Evolutionary conservation across 768 basidiomycete genomes (phyloP), one percentile per base, ranked within the genome.

Genomic region (Leccinum rimulosum): DNA sequence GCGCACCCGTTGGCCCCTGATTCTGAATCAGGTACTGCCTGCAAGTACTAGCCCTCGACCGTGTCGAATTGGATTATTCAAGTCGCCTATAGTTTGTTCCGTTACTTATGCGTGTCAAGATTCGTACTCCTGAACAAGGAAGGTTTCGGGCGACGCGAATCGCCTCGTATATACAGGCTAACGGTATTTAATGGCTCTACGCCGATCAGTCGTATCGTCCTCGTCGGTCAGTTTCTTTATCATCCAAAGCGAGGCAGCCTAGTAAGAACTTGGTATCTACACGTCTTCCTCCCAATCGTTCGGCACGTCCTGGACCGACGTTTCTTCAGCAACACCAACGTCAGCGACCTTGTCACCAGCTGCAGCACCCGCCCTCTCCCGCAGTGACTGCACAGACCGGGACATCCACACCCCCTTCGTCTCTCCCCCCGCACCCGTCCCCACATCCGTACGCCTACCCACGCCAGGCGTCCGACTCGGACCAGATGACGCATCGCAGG

Each of bases 271-370:
- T 31, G 30, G 45, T 25, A 10, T 49, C 50, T 70, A 82, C 5
- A 59, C 64, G 58, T 82, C 84, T 50, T 85, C 81, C 60, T 85
- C 84, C 84, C 84, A 86, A 61, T 80, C 69, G 36, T 81, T 79
- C 1, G 83, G 84, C 6, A 85, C 76, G 47, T 66, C 65, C 35
- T 61, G 12, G 11, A 27, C 70, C 14, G n/a, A 43, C 8, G 3
- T 17, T 33, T 57, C 58, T 19, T 1, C 43, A 9, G 7, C 40
- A 54, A 12, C 50, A 19, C 45, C 48, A 17, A 4, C 49, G 12
- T 7, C 52, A 19, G 4, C 4, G 14, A 27, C 31, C 40, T 30
- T 38, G 30, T n/a, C 35, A 4, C 2, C 53, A 49, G 0, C 50
- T 52, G 22, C 48, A 4, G 19, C 43, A 7, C 28, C 54, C 7